A percentile compares a stretch with the other conserved stretches of the same genome.
phyloP scores from a whole-genome alignment of 73 alveolate species.

The Paramecium octaurelia region DNA sequence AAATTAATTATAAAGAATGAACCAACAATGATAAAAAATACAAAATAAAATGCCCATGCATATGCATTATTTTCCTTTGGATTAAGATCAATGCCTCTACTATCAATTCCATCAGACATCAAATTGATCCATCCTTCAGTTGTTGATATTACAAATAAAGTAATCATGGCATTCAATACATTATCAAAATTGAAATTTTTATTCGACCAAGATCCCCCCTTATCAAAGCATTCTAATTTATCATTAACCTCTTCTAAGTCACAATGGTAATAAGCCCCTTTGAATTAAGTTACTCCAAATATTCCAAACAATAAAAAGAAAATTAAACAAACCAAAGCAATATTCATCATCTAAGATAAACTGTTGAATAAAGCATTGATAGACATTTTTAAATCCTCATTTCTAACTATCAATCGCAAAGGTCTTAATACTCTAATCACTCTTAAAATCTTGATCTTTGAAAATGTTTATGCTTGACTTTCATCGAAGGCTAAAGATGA shows the following conservation, averaged over 20 bases:
- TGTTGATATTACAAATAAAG: slow-evolving; percentile 64
- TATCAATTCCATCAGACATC: slow-evolving; percentile 66
- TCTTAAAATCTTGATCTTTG: slow-evolving; percentile 65
- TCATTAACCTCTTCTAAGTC: neutral
- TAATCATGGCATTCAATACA: slow-evolving; percentile 61
- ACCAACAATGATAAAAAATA: slow-evolving; percentile 66
- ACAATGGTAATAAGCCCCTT: slow-evolving; percentile 73
- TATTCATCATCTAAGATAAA: slow-evolving; percentile 66
- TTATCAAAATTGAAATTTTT: slow-evolving; percentile 62
- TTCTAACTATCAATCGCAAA: slow-evolving; percentile 70
- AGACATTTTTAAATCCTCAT: slow-evolving; percentile 75
- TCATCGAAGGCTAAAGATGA: slow-evolving; percentile 24
- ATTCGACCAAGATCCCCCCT: slow-evolving; percentile 67
- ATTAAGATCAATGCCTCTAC: slow-evolving; percentile 45
- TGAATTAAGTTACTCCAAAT: slow-evolving; percentile 74
- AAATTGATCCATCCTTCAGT: slow-evolving; percentile 70
- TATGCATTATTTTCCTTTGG: slow-evolving; percentile 43
- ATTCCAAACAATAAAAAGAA: slow-evolving; percentile 75
- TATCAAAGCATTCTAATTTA: slow-evolving; percentile 65
- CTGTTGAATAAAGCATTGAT: slow-evolving; percentile 68
- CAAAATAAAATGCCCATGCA: slow-evolving; percentile 66
- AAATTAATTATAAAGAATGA: slow-evolving; percentile 63
- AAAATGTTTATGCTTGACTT: neutral
- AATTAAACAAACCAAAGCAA: slow-evolving; percentile 60
- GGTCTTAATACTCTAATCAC: slow-evolving; percentile 77